These are phyloP conservation scores for Solanum etuberosum DNA, from an alignment of 257 asterid genomes.

Conservation along the genomic window DNA sequence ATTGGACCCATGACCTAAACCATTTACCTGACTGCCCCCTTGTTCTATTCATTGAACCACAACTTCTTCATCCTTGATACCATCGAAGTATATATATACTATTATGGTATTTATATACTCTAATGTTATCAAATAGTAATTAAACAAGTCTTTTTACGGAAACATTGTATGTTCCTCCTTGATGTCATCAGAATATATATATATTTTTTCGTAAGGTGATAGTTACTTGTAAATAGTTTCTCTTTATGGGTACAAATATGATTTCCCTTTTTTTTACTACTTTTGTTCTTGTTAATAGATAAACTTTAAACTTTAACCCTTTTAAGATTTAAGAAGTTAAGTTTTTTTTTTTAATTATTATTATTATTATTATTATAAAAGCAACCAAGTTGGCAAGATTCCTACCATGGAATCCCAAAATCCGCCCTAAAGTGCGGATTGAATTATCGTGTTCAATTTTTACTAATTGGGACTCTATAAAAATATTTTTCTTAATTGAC, in stretches of 20 bases:
- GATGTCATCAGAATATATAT: background rate
- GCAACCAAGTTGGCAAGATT: slow-evolving; percentile 9
- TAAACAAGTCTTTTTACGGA: background rate
- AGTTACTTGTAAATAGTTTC: no score
- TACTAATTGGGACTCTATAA: slow-evolving; percentile 5
- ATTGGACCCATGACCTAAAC: background rate
- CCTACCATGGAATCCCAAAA: slow-evolving; percentile 26
- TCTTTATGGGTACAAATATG: background rate
- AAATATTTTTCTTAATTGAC: background rate
- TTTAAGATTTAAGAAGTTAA: background rate
- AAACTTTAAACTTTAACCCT: background rate
- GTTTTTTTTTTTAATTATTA: background rate
- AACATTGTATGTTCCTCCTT: background rate
- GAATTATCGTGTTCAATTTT: slow-evolving; percentile 4
- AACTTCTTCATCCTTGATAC: background rate
- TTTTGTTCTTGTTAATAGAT: background rate
- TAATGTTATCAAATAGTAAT: no score
- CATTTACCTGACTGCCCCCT: rapidly evolving
- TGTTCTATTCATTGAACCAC: background rate
- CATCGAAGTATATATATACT: no score
- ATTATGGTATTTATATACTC: no score
- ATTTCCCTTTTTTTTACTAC: no score
- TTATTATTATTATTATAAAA: no score
- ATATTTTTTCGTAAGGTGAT: background rate
- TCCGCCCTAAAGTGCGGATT: slow-evolving; percentile 24